Evolutionary conservation across 148 eudicot genomes (phyloP).

Genomic region (Selenicereus undatus): DNA sequence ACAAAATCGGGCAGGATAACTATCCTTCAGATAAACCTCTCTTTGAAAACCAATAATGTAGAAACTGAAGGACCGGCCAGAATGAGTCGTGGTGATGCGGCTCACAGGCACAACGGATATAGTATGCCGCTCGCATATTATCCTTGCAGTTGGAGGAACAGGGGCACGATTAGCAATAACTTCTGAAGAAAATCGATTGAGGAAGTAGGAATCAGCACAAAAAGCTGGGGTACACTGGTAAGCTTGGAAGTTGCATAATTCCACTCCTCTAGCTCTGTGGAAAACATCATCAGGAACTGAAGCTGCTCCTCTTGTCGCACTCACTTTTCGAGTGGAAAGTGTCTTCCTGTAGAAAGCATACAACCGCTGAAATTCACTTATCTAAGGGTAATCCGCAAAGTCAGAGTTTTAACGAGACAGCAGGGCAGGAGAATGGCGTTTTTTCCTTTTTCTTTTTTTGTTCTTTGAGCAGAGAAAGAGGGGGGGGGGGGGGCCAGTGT

Average conservation of each 20-base stretch:
- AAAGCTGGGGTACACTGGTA: slow-evolving; percentile 88
- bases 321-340: slow-evolving; percentile 64
- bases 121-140: slow-evolving; percentile 82
- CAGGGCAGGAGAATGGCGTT: no score
- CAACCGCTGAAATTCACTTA: background rate
- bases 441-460: no score
- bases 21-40: slow-evolving; percentile 85
- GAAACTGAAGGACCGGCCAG: slow-evolving; percentile 64
- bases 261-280: slow-evolving; percentile 93
- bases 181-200: slow-evolving; percentile 90
- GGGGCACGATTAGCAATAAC: slow-evolving; percentile 80
- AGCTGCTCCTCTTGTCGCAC: slow-evolving; percentile 88
- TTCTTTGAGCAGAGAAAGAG: no score
- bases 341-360: slow-evolving; percentile 59
- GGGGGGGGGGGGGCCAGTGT: background rate
- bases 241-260: slow-evolving; percentile 93
- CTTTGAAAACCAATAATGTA: slow-evolving; percentile 75
- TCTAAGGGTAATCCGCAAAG: background rate
- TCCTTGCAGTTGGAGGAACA: slow-evolving; percentile 66
- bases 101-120: slow-evolving; percentile 94
- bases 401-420: background rate
- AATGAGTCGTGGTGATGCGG: slow-evolving; percentile 75
- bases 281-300: slow-evolving; percentile 97
- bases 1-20: slow-evolving; percentile 83
- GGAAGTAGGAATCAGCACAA: slow-evolving; percentile 85